phyloP scores from a whole-genome alignment of 306 rosid genomes.

The Quercus glauca region DNA sequence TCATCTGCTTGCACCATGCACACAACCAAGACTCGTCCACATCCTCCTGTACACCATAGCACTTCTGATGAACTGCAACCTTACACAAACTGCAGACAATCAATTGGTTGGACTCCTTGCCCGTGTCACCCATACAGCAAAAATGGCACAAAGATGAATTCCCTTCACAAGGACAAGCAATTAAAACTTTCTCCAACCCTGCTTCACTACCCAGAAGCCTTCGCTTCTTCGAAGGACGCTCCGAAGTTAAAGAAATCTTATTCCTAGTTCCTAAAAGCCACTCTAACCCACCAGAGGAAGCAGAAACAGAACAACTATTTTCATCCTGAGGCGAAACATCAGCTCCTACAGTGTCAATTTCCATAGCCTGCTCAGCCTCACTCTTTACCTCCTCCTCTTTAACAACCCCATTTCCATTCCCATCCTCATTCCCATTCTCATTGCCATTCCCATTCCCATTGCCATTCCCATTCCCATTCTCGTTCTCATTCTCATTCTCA shows the following conservation, averaged over 20 bases:
- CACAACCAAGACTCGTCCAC: slow-evolving; percentile 69
- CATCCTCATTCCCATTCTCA: neutral
- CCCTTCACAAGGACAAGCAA: slow-evolving; percentile 57
- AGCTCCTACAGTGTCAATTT: slow-evolving; percentile 30
- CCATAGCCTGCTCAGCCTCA: slow-evolving; percentile 26
- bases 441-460: neutral
- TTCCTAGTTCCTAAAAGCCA: slow-evolving; percentile 85
- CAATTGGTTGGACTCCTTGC: slow-evolving; percentile 46
- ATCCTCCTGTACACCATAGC: slow-evolving; percentile 65
- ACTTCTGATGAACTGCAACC: slow-evolving; percentile 77
- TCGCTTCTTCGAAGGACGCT: slow-evolving; percentile 90
- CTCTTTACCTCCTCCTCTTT: slow-evolving; percentile 28
- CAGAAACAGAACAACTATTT: slow-evolving; percentile 19
- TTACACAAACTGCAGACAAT: slow-evolving; percentile 65
- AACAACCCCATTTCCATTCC: slow-evolving; percentile 13
- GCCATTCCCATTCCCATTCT: neutral
- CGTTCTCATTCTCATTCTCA: neutral
- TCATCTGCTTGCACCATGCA: slow-evolving; percentile 74
- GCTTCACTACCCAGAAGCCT: slow-evolving; percentile 82
- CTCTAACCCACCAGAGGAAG: slow-evolving; percentile 44
- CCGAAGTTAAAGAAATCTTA: slow-evolving; percentile 62
- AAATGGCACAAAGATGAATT: slow-evolving; percentile 64
- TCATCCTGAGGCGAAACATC: slow-evolving; percentile 33
- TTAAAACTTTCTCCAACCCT: slow-evolving; percentile 71
- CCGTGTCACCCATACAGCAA: slow-evolving; percentile 55